Evolutionary conservation across 495 filamentous ascomycete species (phyloP), one percentile per base, ranked within the genome.

Genomic region (Tuber melanosporum): DNA sequence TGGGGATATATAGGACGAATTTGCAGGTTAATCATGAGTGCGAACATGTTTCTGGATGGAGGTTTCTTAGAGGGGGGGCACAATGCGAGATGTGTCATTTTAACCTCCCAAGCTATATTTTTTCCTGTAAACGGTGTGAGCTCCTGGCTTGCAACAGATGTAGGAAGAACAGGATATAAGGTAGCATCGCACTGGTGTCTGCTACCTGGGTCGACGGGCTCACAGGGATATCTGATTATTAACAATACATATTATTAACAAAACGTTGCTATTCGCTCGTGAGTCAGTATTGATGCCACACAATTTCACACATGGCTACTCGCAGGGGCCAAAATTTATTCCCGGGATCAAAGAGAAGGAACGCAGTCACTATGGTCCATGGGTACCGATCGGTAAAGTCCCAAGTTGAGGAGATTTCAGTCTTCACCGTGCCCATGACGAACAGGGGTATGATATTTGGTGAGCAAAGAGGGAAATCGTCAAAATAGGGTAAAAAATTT

Each of bases 131-230:
- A 12, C 72, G 73, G 12, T 83, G 81, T 71, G 72, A 71, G 47
- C 6, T 83, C 41, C 69, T 71, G 19, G 81, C 72, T 22, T 83
- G 81, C 43, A 78, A 73, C 26, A 45, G 49, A 46, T 83, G 81
- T 69, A 80, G 81, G 57, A 76, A n/a, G 26, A 82, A 82, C 42
- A 79, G 80, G 49, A 79, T 82, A 32, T 82, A 47, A 71, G 47
- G 39, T 42, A 14, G 4, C 3, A 47, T 47, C 57, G 3, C n/a
- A 17, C 12, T 26, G n/a, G 57, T 17, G 57, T 32, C 26, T 62
- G n/a, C 4, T 62, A 32, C 3, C 52, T 17, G 57, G 57, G 57
- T 66, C 12, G 52, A n/a, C n/a, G 9, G n/a, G n/a, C n/a, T 12
- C n/a, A 62, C 14, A 62, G 12, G 57, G 26, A 36, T 17, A 66